Base-by-base conservation (phyloP, 331 rosid genomes). In the Quercus phellos region DNA sequence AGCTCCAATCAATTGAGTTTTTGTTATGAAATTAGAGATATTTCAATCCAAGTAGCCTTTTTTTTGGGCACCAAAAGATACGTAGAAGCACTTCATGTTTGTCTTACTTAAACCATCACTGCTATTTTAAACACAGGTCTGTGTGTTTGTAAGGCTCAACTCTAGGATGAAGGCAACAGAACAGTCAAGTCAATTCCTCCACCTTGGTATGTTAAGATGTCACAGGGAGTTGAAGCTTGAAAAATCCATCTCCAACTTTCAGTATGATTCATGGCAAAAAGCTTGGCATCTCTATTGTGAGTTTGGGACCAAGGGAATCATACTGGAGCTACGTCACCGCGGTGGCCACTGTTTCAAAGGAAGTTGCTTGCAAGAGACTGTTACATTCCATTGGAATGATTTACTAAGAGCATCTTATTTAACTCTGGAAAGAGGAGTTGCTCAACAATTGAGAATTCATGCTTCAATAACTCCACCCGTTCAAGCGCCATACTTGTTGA, bases 271-370 rank as follows among this genome's bases (percentile, higher is more conserved):
- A 30, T 92, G 97, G 97, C 60, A 17, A 64, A 92, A 92, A 82
- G 90, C 94, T 68, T 94, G 99, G 97, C 94, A 87, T 69, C 83
- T 94, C 78, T 92, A 87, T 78, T 90, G 97, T 75, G 97, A 92
- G 82, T 94, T 92, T 79, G 97, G 98, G 56, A 87, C 94, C 24
- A 92, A 86, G 84, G 99, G 99, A 70, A 74, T 94, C 14, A 32
- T 53, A 64, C 14, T 90, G 18, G 92, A 94, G 84, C 75, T 78
- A 87, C 83, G 85, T 17, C 80, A 66, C 22, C 85, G 56, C 0
- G 89, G 92, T 70, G 85, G 93, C 77, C 69, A 46, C 70, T 94
- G 97, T 85, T 85, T 89, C 54, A 90, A 86, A 81, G 87, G 92
- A 73, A 86, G 90, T 82, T 79, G 77, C 68, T 67, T 79, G 76